phyloP scores from a whole-genome alignment of 2,329 filamentous ascomycete genomes.

The Claviceps sp. region DNA sequence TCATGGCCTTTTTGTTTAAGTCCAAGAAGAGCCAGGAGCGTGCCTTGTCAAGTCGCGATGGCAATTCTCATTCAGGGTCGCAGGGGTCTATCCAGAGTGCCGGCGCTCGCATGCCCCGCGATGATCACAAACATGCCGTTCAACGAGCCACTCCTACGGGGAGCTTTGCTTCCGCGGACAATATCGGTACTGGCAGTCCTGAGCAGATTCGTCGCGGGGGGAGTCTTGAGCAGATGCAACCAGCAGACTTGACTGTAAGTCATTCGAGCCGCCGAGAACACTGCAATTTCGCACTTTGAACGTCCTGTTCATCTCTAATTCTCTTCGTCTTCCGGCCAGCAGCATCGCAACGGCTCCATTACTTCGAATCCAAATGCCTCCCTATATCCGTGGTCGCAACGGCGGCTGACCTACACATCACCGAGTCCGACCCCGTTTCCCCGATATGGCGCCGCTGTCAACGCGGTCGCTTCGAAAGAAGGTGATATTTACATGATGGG shows the following conservation, averaged over 20 bases:
- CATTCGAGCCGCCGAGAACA: background rate
- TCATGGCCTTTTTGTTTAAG: conserved; percentile 74
- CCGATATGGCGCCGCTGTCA: conserved; percentile 92
- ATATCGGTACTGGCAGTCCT: conserved; percentile 43
- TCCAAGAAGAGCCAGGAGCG: conserved; percentile 65
- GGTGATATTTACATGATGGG: conserved; percentile 98
- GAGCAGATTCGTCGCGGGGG: conserved; percentile 47
- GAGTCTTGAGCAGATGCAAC: conserved; percentile 33
- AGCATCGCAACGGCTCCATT: conserved; percentile 43
- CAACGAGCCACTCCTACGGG: conserved; percentile 61
- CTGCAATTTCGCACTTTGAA: no score
- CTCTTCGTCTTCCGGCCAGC: conserved; percentile 2
- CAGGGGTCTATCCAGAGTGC: conserved; percentile 36
- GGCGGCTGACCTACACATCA: conserved; percentile 72
- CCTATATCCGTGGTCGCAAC: conserved; percentile 92
- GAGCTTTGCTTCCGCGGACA: conserved; percentile 60
- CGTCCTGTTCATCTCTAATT: background rate
- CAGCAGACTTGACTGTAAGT: conserved; percentile 29
- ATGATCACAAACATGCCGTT: conserved; percentile 36
- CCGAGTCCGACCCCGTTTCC: conserved; percentile 80
- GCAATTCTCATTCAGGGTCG: conserved; percentile 29
- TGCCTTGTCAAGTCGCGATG: conserved; percentile 41
- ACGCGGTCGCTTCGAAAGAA: conserved; percentile 84
- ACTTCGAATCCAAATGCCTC: conserved; percentile 53
- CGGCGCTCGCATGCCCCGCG: conserved; percentile 31